Evolutionary conservation across 2,329 filamentous ascomycete genomes (phyloP).

Genomic region (Trichophyton verrucosum): DNA sequence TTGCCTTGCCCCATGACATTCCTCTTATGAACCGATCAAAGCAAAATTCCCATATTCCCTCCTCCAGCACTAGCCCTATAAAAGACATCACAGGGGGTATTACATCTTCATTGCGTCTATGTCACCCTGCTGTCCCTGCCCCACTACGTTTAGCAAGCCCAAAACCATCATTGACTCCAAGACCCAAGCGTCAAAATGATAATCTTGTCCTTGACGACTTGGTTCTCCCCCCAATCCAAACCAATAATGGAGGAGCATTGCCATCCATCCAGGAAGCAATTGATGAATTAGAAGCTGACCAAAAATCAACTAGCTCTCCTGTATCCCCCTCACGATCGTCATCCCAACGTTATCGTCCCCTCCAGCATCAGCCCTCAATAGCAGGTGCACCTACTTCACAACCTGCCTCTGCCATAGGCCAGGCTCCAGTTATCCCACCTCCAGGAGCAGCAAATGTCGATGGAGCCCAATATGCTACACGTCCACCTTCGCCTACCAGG

Average conservation of each 20-base stretch:
- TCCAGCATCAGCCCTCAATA: constrained; percentile 23
- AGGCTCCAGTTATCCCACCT: constrained; percentile 31
- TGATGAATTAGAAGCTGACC: constrained; percentile 17
- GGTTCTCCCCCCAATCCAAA: constrained; percentile 6
- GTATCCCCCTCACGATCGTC: constrained; percentile 19
- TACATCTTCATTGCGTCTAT: neutral
- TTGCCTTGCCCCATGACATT: constrained; percentile 4
- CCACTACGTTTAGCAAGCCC: constrained; percentile 14
- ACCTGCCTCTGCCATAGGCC: constrained; percentile 32
- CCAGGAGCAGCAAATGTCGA: constrained; percentile 25
- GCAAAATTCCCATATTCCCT: too few species aligned
- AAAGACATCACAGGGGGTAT: neutral
- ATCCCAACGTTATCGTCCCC: constrained; percentile 21
- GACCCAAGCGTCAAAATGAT: constrained; percentile 1
- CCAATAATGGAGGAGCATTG: neutral
- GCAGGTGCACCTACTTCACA: constrained; percentile 24
- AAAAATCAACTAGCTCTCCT: constrained; percentile 16
- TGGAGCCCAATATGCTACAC: constrained; percentile 27
- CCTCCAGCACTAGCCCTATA: neutral
- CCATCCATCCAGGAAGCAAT: constrained; percentile 15
- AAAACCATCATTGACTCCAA: constrained; percentile 9
- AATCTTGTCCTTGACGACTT: neutral
- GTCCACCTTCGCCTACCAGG: constrained; percentile 32
- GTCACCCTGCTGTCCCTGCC: constrained; percentile 5
- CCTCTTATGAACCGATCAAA: neutral